phyloP scores from a whole-genome alignment of 2,329 filamentous ascomycete genomes.

The Pestalotiopsis sp. region DNA sequence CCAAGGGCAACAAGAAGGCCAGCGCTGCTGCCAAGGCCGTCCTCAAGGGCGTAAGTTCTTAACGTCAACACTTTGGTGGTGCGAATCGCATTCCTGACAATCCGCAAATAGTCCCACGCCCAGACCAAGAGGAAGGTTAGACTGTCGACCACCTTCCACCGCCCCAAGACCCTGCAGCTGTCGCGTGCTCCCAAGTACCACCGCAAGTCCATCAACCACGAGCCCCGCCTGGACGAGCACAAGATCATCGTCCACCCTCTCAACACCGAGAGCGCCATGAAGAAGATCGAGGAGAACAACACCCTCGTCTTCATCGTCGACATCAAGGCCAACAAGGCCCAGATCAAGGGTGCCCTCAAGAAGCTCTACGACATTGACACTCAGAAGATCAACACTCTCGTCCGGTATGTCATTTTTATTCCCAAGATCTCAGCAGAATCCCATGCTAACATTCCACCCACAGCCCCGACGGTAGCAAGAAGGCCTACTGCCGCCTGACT shows the following conservation, averaged over 20 bases:
- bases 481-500: slow-evolving; percentile 95
- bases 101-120: slow-evolving; percentile 44
- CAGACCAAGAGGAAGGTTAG: slow-evolving; percentile 94
- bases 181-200: slow-evolving; percentile 92
- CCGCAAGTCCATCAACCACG: slow-evolving; percentile 89
- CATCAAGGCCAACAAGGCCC: slow-evolving; percentile 98
- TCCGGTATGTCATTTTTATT: slow-evolving; percentile 66
- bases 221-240: slow-evolving; percentile 92
- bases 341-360: slow-evolving; percentile 98
- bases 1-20: slow-evolving; percentile 80
- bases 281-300: slow-evolving; percentile 99
- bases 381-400: slow-evolving; percentile 99
- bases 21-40: slow-evolving; percentile 93
- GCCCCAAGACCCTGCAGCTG: slow-evolving; percentile 92
- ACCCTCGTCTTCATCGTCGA: slow-evolving; percentile 98
- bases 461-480: slow-evolving; percentile 96
- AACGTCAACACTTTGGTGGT: not conserved
- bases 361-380: slow-evolving; percentile 98
- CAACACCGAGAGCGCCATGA: slow-evolving; percentile 99
- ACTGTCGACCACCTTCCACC: slow-evolving; percentile 93
- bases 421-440: not conserved
- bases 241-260: slow-evolving; percentile 98
- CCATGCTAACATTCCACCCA: not conserved
- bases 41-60: slow-evolving; percentile 83
- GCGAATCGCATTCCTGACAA: too few species aligned